Evolutionary conservation across 192 early-diverging fungal genomes (phyloP), one percentile per base, ranked within the genome.

Genomic region (Gryganskiella cystojenkinii): DNA sequence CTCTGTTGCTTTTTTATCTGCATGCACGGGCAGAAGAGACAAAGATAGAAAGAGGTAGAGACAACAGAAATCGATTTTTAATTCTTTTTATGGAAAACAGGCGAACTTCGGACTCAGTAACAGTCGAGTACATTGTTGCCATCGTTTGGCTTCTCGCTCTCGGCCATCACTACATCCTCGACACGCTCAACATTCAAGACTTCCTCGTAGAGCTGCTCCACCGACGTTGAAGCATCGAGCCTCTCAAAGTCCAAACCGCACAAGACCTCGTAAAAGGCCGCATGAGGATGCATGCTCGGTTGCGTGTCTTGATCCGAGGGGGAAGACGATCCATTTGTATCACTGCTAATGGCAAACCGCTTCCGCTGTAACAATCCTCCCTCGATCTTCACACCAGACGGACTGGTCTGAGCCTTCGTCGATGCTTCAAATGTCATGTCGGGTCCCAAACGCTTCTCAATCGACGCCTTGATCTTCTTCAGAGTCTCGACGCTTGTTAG

Each of bases 171-270:
- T 28, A 71, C 76, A 17, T 76, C 57, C 22, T 70, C 59, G n/a
- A 75, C 65, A 4, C 66, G 69, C 52, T 85, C 82, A 53, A 86
- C 81, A 11, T 82, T 79, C 65, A 87, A 62, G 2, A 83, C 83
- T 61, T 87, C 86, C 63, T 85, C 72, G 46, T 87, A 87, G 14
- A 87, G 76, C 49, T 85, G 82, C 52, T 87, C 86, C 20, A 76
- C 78, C 25, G 71, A 79, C 4, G 78, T 79, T 9, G 81, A 83
- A 19, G 83, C 62, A 43, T 82, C 80, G 40, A 87, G 46, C 10
- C 73, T 61, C 22, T 70, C 71, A 70, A 84, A 79, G 61, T 87
- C 72, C 20, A 87, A 43, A 1, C 50, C 31, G 11, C 20, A 44
- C 1, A 87, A 69, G 5, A 54, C 52, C 17, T 65, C 44, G 43